Evolutionary conservation across 2,329 filamentous ascomycete genomes (phyloP).

Genomic region (Elsinoe fawcettii): DNA sequence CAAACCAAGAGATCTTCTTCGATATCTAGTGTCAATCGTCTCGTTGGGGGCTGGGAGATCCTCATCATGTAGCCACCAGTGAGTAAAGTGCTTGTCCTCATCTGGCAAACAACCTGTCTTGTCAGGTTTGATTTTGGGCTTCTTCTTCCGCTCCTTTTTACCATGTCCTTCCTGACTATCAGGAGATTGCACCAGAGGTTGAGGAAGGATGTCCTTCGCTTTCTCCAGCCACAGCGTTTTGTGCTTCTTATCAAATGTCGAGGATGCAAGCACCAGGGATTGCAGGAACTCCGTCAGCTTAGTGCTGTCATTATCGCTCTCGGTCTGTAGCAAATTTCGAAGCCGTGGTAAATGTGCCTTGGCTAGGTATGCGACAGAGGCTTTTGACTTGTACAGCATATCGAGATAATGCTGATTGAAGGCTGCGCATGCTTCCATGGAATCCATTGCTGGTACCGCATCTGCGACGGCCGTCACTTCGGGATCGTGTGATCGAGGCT

Average conservation of each 20-base stretch:
- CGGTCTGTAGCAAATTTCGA: slow-evolving; percentile 58
- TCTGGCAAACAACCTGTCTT: slow-evolving; percentile 61
- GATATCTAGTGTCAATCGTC: slow-evolving; percentile 42
- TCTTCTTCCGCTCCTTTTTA: slow-evolving; percentile 50
- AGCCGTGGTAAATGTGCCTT: slow-evolving; percentile 73
- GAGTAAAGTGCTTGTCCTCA: slow-evolving; percentile 57
- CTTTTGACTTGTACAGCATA: slow-evolving; percentile 47
- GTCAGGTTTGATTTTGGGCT: slow-evolving; percentile 49
- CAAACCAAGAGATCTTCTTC: slow-evolving; percentile 50
- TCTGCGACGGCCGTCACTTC: no score
- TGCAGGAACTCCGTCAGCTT: slow-evolving; percentile 63
- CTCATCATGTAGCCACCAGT: slow-evolving; percentile 62
- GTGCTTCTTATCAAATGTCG: slow-evolving; percentile 71
- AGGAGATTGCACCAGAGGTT: slow-evolving; percentile 36
- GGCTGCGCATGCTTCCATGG: slow-evolving; percentile 46
- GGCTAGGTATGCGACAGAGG: slow-evolving; percentile 73
- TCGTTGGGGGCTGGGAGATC: slow-evolving; percentile 41
- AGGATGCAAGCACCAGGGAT: slow-evolving; percentile 26
- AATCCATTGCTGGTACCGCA: not conserved
- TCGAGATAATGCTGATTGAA: slow-evolving; percentile 35
- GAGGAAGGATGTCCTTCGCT: slow-evolving; percentile 43
- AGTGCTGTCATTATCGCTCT: slow-evolving; percentile 54
- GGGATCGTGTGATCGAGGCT: not conserved
- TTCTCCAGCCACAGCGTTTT: slow-evolving; percentile 60
- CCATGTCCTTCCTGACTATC: slow-evolving; percentile 20